phyloP scores from a whole-genome alignment of 306 rosid species.

The Argentina anserina region DNA sequence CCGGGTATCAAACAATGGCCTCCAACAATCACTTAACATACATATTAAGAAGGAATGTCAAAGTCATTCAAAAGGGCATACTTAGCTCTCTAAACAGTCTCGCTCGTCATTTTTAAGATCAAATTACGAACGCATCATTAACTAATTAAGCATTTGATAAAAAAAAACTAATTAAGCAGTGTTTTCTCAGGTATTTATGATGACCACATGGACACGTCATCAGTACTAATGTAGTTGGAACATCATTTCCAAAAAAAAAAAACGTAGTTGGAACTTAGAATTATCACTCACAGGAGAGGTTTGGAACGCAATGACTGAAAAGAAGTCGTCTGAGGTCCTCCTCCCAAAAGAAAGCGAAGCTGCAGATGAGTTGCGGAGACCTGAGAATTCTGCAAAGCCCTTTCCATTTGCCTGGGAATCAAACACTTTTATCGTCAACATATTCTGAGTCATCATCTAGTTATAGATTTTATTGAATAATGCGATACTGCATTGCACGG shows the following conservation, averaged over 20 bases:
- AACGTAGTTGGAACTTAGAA: not conserved
- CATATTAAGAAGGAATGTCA: too few relatives aligned
- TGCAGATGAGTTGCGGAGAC: constrained; percentile 64
- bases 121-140: too few relatives aligned
- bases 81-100: too few relatives aligned
- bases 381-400: constrained; percentile 78
- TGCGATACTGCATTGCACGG: not conserved
- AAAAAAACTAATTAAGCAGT: not conserved
- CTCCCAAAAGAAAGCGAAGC: constrained; percentile 52
- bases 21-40: too few relatives aligned
- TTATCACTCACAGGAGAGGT: constrained; percentile 85
- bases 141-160: not conserved
- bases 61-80: too few relatives aligned
- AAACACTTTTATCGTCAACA: not conserved
- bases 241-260: too few relatives aligned
- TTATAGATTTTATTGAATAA: not conserved
- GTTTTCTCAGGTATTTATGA: not conserved
- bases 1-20: too few relatives aligned
- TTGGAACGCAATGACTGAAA: constrained; percentile 67
- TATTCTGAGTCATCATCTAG: not conserved
- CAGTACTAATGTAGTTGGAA: not conserved
- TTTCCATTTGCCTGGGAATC: constrained; percentile 54
- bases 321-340: constrained; percentile 71
- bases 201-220: not conserved
- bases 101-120: not conserved